Evolutionary conservation across 2,329 filamentous ascomycete species (phyloP).

Genomic region (Epichloe amarillans): DNA sequence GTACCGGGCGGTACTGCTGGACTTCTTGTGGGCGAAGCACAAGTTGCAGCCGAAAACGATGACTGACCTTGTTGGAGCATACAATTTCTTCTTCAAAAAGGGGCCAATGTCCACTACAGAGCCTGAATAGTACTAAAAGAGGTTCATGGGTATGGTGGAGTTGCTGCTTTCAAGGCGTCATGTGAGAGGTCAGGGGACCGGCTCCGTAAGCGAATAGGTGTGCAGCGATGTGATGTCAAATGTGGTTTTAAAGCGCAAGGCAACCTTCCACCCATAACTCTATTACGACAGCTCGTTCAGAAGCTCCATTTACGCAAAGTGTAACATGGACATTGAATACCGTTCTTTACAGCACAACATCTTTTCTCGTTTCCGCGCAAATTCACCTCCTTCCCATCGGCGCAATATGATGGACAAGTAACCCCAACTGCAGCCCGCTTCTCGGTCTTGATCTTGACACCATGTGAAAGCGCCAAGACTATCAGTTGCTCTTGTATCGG

Average conservation of each 20-base stretch:
- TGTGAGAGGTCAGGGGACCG: not conserved
- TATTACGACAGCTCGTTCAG: no score
- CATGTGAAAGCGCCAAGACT: no score
- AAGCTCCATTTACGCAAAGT: no score
- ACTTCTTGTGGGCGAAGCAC: no score
- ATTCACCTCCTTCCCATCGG: not conserved
- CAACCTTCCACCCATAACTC: no score
- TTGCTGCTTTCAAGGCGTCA: slow-evolving; percentile 18
- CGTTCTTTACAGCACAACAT: no score
- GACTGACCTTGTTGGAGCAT: slow-evolving; percentile 14
- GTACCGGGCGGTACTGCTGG: no score
- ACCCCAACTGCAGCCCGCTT: not conserved
- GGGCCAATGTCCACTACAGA: slow-evolving; percentile 63
- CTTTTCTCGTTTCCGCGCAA: not conserved
- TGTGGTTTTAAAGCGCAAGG: no score
- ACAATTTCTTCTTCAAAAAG: slow-evolving; percentile 46
- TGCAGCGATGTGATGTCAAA: not conserved
- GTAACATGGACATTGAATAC: no score
- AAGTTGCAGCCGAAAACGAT: no score
- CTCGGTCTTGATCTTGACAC: no score
- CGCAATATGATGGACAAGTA: not conserved
- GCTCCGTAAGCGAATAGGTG: not conserved
- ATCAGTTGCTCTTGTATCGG: no score
- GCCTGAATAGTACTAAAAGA: slow-evolving; percentile 50
- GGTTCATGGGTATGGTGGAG: slow-evolving; percentile 36